phyloP scores from a whole-genome alignment of 495 filamentous ascomycete genomes.

The Penicillium egyptiacum region DNA sequence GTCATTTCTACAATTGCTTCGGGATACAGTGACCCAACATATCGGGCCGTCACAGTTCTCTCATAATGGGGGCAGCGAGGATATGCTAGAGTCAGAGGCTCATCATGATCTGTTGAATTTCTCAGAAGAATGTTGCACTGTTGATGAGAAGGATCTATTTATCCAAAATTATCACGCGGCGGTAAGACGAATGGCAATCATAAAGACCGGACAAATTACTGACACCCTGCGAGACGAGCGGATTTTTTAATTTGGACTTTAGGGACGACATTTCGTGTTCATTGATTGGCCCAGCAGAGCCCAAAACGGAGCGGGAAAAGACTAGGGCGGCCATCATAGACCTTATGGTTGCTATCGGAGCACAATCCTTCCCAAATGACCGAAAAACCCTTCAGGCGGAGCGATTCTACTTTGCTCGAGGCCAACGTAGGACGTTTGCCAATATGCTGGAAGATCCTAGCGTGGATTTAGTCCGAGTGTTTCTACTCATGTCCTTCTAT shows the following conservation, averaged over 20 bases:
- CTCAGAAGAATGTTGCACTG: conserved; percentile 26
- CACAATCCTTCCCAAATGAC: conserved; percentile 35
- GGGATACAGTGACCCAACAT: conserved; percentile 43
- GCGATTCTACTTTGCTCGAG: conserved; percentile 40
- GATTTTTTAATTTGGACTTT: conserved; percentile 31
- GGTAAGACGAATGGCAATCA: conserved; percentile 24
- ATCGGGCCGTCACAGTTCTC: conserved; percentile 47
- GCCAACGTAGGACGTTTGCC: conserved; percentile 37
- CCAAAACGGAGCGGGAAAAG: conserved; percentile 23
- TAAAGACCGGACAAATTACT: not conserved
- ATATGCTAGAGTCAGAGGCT: conserved; percentile 45
- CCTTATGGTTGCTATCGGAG: conserved; percentile 46
- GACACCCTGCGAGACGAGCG: conserved; percentile 30
- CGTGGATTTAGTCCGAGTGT: conserved; percentile 39
- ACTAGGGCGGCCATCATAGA: conserved; percentile 34
- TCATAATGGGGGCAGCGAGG: conserved; percentile 39
- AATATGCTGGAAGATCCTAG: conserved; percentile 47
- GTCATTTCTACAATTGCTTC: conserved; percentile 44
- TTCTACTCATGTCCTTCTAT: conserved; percentile 48
- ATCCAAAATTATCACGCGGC: conserved; percentile 32
- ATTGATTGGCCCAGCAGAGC: conserved; percentile 12
- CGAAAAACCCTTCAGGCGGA: conserved; percentile 25
- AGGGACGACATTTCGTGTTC: conserved; percentile 7
- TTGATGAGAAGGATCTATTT: conserved; percentile 26
- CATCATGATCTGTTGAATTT: conserved; percentile 30